Percentiles rank a stretch among this genome's conserved stretches.
These are phyloP conservation scores for Fonsecaea nubica DNA, from an alignment of 2,329 filamentous ascomycete species.

Conservation along the genomic window DNA sequence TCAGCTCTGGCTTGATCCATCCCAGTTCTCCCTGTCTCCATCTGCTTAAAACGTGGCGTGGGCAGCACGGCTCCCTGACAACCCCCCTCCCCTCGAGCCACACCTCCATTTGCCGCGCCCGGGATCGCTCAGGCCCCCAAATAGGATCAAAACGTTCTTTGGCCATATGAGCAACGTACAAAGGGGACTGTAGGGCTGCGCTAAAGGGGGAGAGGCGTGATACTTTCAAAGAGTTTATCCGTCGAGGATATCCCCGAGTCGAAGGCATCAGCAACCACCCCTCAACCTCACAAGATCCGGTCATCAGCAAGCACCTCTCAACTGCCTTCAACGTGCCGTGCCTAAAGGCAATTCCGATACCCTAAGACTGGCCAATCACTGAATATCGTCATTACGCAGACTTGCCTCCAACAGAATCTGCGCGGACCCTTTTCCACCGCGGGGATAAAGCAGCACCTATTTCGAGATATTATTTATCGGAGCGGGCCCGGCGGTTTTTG, in stretches of 20 bases:
- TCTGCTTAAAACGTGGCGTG: slow-evolving; percentile 21
- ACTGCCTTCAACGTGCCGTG: slow-evolving; percentile 27
- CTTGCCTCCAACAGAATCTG: slow-evolving; percentile 20
- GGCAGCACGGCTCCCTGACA: slow-evolving; percentile 1
- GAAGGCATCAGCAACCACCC: slow-evolving; percentile 26
- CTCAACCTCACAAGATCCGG: slow-evolving; percentile 23
- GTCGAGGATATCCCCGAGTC: slow-evolving; percentile 25
- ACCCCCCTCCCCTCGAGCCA: slow-evolving; percentile 21
- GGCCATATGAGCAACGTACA: slow-evolving; percentile 22
- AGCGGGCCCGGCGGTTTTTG: slow-evolving; percentile 25
- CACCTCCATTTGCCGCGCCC: slow-evolving; percentile 21
- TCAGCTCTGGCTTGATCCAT: slow-evolving; percentile 15
- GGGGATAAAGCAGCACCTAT: slow-evolving; percentile 28
- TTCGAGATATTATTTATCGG: slow-evolving; percentile 32
- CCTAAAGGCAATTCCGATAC: slow-evolving; percentile 21
- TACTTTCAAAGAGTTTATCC: slow-evolving; percentile 30
- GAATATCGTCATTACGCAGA: slow-evolving; percentile 16
- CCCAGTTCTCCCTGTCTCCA: slow-evolving; percentile 14
- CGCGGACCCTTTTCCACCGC: slow-evolving; percentile 10
- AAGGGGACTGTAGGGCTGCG: slow-evolving; percentile 28
- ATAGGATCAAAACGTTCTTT: slow-evolving; percentile 26
- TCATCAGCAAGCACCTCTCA: slow-evolving; percentile 28
- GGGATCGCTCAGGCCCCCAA: slow-evolving; percentile 29
- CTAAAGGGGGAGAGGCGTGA: slow-evolving; percentile 20
- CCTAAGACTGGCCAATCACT: slow-evolving; percentile 21